These are phyloP conservation scores for Kazachstania martiniae DNA, from an alignment of 805 yeast species.

Conservation along the genomic window DNA sequence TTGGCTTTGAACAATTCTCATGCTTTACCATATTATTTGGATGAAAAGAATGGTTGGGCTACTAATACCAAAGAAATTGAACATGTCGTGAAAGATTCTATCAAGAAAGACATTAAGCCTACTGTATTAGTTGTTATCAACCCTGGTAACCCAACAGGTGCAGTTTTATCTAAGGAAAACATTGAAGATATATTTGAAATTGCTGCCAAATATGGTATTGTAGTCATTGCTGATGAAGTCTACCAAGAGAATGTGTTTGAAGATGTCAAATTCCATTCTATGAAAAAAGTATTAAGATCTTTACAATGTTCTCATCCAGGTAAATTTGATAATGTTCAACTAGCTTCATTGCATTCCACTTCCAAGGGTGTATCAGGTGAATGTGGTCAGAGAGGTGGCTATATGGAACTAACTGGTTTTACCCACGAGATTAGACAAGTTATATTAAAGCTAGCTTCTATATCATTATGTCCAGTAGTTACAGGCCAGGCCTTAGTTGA, in stretches of 20 bases:
- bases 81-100: constrained; percentile 38
- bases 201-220: constrained; percentile 78
- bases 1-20: constrained; percentile 73
- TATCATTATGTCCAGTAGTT: constrained; percentile 88
- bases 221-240: constrained; percentile 93
- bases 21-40: constrained; percentile 76
- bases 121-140: constrained; percentile 85
- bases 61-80: constrained; percentile 60
- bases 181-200: constrained; percentile 63
- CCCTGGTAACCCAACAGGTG: constrained; percentile 98
- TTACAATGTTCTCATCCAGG: constrained; percentile 47
- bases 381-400: constrained; percentile 99
- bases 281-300: constrained; percentile 66
- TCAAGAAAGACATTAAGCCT: constrained; percentile 45
- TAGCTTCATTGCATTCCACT: constrained; percentile 93
- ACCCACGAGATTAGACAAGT: constrained; percentile 55
- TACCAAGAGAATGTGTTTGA: constrained; percentile 86
- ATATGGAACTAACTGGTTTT: constrained; percentile 88
- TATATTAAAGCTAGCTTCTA: constrained; percentile 77
- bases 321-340: constrained; percentile 58
- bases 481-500: constrained; percentile 91
- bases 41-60: constrained; percentile 78
- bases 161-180: constrained; percentile 53
- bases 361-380: constrained; percentile 97
- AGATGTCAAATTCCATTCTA: constrained; percentile 65